Percentiles rank a stretch among this genome's conserved stretches.
Evolutionary conservation across 768 basidiomycete genomes (phyloP).

Genomic region (Mycena galopus): DNA sequence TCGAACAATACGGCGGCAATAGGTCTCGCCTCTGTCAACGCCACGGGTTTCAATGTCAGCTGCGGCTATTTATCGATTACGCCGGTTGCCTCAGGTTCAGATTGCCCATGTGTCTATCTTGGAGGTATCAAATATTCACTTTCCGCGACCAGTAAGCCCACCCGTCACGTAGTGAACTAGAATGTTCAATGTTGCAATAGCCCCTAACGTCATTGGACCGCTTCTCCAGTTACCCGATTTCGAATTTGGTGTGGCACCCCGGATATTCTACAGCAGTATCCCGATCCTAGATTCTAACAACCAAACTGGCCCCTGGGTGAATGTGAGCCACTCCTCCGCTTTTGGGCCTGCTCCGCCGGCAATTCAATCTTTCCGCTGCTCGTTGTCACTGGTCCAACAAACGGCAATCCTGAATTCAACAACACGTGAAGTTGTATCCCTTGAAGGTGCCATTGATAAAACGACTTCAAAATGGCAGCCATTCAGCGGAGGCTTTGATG

Average conservation of each 20-base stretch:
- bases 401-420: neutral
- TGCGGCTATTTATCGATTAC: neutral
- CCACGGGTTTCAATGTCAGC: neutral
- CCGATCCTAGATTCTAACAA: neutral
- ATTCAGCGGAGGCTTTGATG: neutral
- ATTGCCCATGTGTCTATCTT: neutral
- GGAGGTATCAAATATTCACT: neutral
- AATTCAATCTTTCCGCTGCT: neutral
- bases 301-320: neutral
- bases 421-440: neutral
- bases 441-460: neutral
- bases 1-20: neutral
- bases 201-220: neutral
- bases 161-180: no score
- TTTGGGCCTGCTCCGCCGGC: neutral
- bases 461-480: neutral
- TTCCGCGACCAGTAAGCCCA: neutral
- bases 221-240: neutral
- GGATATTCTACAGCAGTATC: neutral
- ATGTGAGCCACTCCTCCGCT: neutral
- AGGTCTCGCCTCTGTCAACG: neutral
- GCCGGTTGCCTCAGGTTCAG: neutral
- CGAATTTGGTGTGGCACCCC: neutral
- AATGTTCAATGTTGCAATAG: no score
- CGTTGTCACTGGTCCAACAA: neutral